phyloP scores from a whole-genome alignment of 179 eudicot species.

The Corrigiola litoralis region DNA sequence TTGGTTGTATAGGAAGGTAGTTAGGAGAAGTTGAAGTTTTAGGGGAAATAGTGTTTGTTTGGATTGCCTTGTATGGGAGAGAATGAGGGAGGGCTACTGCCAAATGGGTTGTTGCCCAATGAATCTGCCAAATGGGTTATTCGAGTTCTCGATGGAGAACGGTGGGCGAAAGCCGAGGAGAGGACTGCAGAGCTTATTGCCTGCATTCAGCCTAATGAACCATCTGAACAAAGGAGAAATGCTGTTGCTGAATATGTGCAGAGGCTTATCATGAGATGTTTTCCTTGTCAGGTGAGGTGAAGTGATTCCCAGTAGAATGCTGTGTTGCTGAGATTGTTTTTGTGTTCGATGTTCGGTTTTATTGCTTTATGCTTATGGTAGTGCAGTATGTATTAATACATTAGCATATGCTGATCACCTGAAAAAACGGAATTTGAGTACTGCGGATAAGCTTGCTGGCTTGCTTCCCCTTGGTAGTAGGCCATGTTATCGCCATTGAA shows the following conservation, averaged over 20 bases:
- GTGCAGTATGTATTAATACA: background rate
- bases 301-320: background rate
- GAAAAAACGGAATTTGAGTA: too few relatives aligned
- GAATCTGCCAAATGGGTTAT: slow-evolving; percentile 43
- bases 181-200: slow-evolving; percentile 77
- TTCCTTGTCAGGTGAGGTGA: slow-evolving; percentile 78
- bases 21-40: background rate
- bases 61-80: slow-evolving; percentile 30
- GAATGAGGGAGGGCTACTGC: slow-evolving; percentile 49
- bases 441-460: too few relatives aligned
- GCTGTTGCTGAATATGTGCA: slow-evolving; percentile 87
- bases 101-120: slow-evolving; percentile 65
- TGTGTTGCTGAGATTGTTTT: background rate
- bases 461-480: too few relatives aligned
- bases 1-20: slow-evolving; percentile 18
- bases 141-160: slow-evolving; percentile 45
- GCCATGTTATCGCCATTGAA: background rate
- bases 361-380: background rate
- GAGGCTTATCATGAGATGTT: slow-evolving; percentile 66
- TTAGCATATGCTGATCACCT: too few relatives aligned
- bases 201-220: slow-evolving; percentile 73
- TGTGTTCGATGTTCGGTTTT: background rate
- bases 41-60: slow-evolving; percentile 3
- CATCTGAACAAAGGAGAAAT: slow-evolving; percentile 65
- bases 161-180: slow-evolving; percentile 76